Evolutionary conservation across 1,284 basidiomycete genomes (phyloP).

Genomic region (Puccinia brachypodii): DNA sequence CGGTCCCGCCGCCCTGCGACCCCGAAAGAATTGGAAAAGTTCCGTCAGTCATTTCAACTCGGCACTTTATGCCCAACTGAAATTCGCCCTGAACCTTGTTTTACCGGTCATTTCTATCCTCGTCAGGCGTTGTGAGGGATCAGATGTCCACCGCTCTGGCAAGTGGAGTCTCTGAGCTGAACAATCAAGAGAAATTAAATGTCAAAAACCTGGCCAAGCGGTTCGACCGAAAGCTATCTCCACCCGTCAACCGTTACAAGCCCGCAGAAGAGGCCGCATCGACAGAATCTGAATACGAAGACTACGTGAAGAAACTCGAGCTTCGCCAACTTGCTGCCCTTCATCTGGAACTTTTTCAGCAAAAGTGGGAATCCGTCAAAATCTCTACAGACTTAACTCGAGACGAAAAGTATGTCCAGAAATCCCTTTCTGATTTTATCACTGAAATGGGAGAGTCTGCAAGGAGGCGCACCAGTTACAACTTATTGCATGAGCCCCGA

Average conservation of each 20-base stretch:
- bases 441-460: no score
- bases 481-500: no score
- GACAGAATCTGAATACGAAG: neutral
- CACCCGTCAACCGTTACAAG: neutral
- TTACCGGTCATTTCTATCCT: neutral
- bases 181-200: neutral
- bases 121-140: neutral
- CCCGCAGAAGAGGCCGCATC: neutral
- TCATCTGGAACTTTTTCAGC: neutral
- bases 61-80: neutral
- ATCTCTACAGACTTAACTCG: neutral
- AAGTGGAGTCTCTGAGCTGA: neutral
- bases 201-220: neutral
- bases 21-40: neutral
- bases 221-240: neutral
- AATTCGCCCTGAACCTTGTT: neutral
- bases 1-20: neutral
- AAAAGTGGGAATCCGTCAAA: neutral
- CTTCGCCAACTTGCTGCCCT: neutral
- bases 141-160: neutral
- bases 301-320: neutral
- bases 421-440: neutral
- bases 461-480: neutral
- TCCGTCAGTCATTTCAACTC: neutral
- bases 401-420: neutral